Percentiles rank a stretch among this genome's conserved stretches.
Conservation (phyloP, 495 filamentous ascomycete species). For the Daldinia loculata region DNA sequence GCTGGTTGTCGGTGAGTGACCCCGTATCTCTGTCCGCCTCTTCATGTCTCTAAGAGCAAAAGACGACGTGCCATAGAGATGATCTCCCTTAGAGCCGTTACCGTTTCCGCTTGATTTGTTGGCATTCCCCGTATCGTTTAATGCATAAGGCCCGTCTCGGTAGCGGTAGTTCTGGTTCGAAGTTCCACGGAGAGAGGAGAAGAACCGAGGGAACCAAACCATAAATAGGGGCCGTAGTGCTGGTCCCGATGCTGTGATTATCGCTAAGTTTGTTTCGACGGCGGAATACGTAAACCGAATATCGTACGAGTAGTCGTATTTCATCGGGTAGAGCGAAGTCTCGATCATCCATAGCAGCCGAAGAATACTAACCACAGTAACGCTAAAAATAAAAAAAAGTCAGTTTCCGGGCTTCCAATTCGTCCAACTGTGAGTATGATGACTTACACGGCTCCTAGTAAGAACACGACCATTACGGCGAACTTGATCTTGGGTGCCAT, state of each 20-base stretch:
- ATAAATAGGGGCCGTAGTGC: slow-evolving; percentile 55
- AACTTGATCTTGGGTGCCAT: slow-evolving; percentile 59
- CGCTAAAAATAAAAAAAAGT: slow-evolving; percentile 47
- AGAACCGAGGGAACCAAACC: slow-evolving; percentile 52
- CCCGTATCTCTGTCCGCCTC: slow-evolving; percentile 49
- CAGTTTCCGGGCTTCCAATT: neutral
- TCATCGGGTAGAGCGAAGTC: slow-evolving; percentile 37
- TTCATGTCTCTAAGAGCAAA: slow-evolving; percentile 43
- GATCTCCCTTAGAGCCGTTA: slow-evolving; percentile 20
- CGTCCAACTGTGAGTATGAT: neutral
- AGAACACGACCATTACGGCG: slow-evolving; percentile 59
- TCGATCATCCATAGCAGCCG: slow-evolving; percentile 48
- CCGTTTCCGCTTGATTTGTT: slow-evolving; percentile 31
- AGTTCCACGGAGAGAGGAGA: slow-evolving; percentile 38
- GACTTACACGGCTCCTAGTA: slow-evolving; percentile 60
- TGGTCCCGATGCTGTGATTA: slow-evolving; percentile 61
- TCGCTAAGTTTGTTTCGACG: slow-evolving; percentile 64
- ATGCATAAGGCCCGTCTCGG: slow-evolving; percentile 20
- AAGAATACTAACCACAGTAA: slow-evolving; percentile 60
- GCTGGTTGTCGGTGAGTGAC: slow-evolving; percentile 49
- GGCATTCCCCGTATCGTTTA: slow-evolving; percentile 28
- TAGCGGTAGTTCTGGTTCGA: slow-evolving; percentile 37
- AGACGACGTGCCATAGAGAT: slow-evolving; percentile 34
- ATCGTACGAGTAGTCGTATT: slow-evolving; percentile 44
- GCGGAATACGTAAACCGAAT: slow-evolving; percentile 62